phyloP scores from a whole-genome alignment of 192 early-diverging fungal species.

The Coemansia sp. region DNA sequence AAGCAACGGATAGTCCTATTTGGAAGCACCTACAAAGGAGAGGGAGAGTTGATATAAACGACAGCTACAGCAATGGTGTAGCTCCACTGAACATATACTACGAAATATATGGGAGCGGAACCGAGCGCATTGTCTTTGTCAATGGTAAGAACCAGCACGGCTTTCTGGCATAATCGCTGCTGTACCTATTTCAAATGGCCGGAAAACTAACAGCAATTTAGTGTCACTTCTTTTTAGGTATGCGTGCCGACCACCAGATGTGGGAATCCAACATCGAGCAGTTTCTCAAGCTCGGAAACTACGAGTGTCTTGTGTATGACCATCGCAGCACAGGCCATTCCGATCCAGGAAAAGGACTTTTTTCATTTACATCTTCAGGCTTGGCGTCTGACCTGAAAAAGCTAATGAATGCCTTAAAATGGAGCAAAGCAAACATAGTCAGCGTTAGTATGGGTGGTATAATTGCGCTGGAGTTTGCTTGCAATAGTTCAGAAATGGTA shows the following conservation, averaged over 20 bases:
- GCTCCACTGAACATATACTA: constrained; percentile 26
- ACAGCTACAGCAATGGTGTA: not conserved
- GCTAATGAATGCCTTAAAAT: constrained; percentile 67
- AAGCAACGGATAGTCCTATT: constrained; percentile 43
- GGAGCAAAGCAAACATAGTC: constrained; percentile 69
- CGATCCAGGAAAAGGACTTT: not conserved
- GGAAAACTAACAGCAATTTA: not conserved
- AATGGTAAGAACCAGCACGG: too few species aligned
- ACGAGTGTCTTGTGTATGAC: constrained; percentile 72
- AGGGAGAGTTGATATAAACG: constrained; percentile 25
- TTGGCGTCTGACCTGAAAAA: constrained; percentile 63
- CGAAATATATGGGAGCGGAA: constrained; percentile 39
- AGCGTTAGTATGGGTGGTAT: constrained; percentile 87
- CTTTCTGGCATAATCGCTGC: too few species aligned
- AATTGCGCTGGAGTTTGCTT: constrained; percentile 73
- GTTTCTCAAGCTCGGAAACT: constrained; percentile 62
- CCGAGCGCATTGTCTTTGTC: constrained; percentile 31
- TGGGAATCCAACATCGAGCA: constrained; percentile 53
- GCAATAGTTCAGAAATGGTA: constrained; percentile 58
- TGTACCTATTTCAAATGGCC: too few species aligned
- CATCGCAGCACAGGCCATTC: constrained; percentile 73
- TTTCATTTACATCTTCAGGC: constrained; percentile 19
- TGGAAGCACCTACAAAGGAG: constrained; percentile 38
- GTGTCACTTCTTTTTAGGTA: constrained; percentile 9
- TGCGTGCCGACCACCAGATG: constrained; percentile 48